Evolutionary conservation across 176 grass and related monocot genomes (phyloP).

Genomic region (bread wheat (Triticum aestivum)): DNA sequence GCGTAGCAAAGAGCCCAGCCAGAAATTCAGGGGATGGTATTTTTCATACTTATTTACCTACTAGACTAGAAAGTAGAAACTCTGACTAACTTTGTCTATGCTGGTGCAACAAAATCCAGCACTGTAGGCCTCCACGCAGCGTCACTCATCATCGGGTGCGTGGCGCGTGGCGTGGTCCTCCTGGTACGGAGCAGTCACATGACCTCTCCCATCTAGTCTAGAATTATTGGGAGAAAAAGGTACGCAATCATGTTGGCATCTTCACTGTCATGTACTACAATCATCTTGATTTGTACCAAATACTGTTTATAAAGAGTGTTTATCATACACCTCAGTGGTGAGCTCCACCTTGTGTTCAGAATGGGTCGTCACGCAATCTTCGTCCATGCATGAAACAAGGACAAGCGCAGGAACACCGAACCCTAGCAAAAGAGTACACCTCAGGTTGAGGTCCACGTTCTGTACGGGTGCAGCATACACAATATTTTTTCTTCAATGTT

Average conservation of each 20-base stretch:
- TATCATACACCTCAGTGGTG: not conserved
- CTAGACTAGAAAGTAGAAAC: not conserved
- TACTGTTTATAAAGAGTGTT: not conserved
- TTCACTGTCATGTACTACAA: not conserved
- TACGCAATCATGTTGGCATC: not conserved
- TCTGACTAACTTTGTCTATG: not conserved
- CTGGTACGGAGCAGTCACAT: slow-evolving; percentile 7
- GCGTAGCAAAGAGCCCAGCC: not conserved
- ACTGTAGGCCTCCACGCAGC: not conserved
- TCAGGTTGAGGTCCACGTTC: too few species aligned
- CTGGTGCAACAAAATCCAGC: slow-evolving; percentile 6
- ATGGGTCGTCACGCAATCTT: too few species aligned
- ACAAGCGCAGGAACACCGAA: too few species aligned
- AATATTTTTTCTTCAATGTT: too few species aligned
- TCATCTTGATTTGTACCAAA: not conserved
- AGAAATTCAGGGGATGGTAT: not conserved
- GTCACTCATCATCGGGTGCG: not conserved
- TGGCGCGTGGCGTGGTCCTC: slow-evolving; percentile 20
- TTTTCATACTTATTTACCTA: not conserved
- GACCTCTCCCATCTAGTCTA: slow-evolving; percentile 2
- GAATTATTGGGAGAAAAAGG: slow-evolving; percentile 23
- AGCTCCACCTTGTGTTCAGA: too few species aligned
- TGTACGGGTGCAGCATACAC: too few species aligned
- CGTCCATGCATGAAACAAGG: too few species aligned
- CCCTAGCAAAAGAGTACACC: too few species aligned